Percentiles rank a stretch among this genome's conserved stretches.
Conservation (phyloP, 345 rosid species). For the Ailanthus altissimus region DNA sequence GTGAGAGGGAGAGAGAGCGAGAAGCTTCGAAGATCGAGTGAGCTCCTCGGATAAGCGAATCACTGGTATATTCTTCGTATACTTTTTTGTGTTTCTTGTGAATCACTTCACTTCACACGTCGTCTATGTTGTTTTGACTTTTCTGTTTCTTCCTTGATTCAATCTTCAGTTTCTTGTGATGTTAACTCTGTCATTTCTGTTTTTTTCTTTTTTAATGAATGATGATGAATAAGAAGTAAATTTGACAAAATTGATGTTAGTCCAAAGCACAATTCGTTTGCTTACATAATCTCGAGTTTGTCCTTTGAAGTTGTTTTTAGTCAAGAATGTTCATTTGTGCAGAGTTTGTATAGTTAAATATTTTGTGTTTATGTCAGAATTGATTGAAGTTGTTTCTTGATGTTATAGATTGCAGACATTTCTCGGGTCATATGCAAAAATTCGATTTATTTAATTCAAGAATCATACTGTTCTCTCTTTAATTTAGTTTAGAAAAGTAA, state of each 20-base stretch:
- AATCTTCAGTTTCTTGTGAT: not conserved
- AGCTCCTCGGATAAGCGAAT: not conserved
- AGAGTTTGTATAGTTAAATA: not conserved
- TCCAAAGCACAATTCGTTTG: not conserved
- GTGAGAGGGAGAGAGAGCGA: not conserved
- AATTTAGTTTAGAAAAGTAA: not conserved
- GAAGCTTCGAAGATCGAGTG: not conserved
- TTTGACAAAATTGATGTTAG: not conserved
- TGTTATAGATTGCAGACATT: not conserved
- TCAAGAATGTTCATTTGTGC: not conserved
- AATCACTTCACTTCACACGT: not conserved
- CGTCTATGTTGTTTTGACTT: no score
- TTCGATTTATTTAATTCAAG: not conserved
- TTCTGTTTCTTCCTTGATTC: not conserved
- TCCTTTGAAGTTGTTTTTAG: not conserved
- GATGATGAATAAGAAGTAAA: not conserved
- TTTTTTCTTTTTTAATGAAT: not conserved
- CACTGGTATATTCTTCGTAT: not conserved
- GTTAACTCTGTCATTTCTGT: not conserved
- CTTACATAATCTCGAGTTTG: not conserved
- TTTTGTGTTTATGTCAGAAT: not conserved
- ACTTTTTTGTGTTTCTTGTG: not conserved
- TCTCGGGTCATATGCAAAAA: not conserved
- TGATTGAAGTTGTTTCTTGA: not conserved
- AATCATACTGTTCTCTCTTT: not conserved